A percentile compares a stretch with the other conserved stretches of the same genome.
Conservation (phyloP, 148 eudicot genomes). For the Camellia sinensis region DNA sequence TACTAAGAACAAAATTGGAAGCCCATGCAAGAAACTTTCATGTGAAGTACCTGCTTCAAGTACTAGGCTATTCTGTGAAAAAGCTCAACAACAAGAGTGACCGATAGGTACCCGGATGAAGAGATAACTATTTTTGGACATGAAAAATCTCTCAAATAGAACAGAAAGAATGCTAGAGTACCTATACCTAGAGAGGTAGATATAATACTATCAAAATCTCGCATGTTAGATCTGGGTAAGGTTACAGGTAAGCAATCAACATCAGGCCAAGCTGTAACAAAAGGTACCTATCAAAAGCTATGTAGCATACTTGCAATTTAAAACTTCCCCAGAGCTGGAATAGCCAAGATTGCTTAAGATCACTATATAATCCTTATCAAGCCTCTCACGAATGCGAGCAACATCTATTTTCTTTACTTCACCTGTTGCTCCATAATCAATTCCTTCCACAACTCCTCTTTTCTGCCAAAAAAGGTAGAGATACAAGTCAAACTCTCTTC, state of each 20-base stretch:
- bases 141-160: not conserved
- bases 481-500: not conserved
- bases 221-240: not conserved
- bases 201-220: not conserved
- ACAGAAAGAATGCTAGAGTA: not conserved
- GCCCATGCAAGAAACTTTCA: not conserved
- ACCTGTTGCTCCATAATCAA: constrained; percentile 92
- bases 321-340: constrained; percentile 95
- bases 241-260: not conserved
- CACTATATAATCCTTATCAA: constrained; percentile 85
- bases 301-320: constrained; percentile 94
- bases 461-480: constrained; percentile 40
- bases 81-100: not conserved
- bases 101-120: not conserved
- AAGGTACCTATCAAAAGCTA: constrained; percentile 44
- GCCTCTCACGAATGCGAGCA: constrained; percentile 76
- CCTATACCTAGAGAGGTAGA: not conserved
- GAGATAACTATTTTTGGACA: not conserved
- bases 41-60: not conserved
- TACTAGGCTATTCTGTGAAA: not conserved
- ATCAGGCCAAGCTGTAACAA: constrained; percentile 20
- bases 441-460: constrained; percentile 88
- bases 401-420: constrained; percentile 95
- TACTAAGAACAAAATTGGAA: not conserved
- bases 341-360: constrained; percentile 83